These are phyloP conservation scores for Mycena alexandri DNA, from an alignment of 768 basidiomycete genomes.

Conservation along the genomic window DNA sequence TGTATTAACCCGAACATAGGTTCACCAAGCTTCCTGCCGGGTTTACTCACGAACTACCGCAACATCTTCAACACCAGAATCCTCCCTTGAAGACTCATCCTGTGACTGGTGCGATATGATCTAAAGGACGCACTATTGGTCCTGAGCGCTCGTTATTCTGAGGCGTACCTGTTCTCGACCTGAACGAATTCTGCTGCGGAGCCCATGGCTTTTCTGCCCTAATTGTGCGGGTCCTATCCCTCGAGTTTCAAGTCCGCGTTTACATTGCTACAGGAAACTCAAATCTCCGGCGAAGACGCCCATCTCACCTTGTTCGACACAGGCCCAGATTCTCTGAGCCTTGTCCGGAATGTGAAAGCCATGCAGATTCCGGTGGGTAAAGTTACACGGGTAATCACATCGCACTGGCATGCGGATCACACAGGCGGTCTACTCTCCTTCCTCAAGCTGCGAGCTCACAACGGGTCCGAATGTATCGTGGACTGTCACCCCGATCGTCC, in stretches of 20 bases:
- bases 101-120: conserved; percentile 38
- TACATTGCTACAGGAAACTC: conserved; percentile 63
- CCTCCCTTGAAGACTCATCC: conserved; percentile 46
- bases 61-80: conserved; percentile 67
- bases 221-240: conserved; percentile 64
- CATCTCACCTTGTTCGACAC: conserved; percentile 85
- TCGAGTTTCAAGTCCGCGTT: neutral
- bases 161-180: conserved; percentile 75
- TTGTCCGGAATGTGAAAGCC: conserved; percentile 77
- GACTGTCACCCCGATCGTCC: conserved; percentile 88
- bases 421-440: conserved; percentile 81
- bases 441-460: conserved; percentile 57
- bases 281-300: conserved; percentile 55
- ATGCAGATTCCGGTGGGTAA: conserved; percentile 67
- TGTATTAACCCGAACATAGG: conserved; percentile 53
- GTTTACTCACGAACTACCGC: conserved; percentile 77
- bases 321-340: conserved; percentile 81
- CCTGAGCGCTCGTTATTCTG: neutral
- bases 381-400: conserved; percentile 76
- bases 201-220: conserved; percentile 90
- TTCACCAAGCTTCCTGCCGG: conserved; percentile 85
- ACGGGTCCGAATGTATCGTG: conserved; percentile 55
- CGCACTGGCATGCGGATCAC: conserved; percentile 83
- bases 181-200: conserved; percentile 79
- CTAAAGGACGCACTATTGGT: neutral